Conservation (phyloP, 75 land plant genomes). For the Larix kaempferi region DNA sequence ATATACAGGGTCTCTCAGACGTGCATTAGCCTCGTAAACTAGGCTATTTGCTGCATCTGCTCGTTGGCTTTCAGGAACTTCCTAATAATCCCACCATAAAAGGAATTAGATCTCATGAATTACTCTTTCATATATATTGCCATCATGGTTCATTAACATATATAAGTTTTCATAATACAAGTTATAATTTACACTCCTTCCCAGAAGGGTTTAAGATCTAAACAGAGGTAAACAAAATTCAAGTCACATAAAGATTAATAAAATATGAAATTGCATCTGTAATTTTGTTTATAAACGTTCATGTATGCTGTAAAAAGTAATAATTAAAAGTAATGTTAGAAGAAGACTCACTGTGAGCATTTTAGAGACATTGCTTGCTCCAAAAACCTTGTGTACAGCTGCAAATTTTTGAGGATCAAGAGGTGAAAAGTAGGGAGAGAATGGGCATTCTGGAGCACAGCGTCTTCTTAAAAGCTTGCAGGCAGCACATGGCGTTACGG, state of each 20-base stretch:
- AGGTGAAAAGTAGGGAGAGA: slow-evolving; percentile 27
- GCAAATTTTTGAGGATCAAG: slow-evolving; percentile 26
- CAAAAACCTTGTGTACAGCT: slow-evolving; percentile 24
- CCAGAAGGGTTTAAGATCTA: no score
- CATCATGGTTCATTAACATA: no score
- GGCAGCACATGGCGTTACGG: slow-evolving; percentile 22
- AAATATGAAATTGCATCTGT: no score
- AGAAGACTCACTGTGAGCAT: slow-evolving; percentile 19
- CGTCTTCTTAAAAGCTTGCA: slow-evolving; percentile 27
- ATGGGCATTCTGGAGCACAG: slow-evolving; percentile 26
- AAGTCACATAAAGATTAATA: no score
- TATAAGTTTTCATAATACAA: no score
- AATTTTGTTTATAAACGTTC: no score
- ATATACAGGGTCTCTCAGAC: slow-evolving; percentile 22
- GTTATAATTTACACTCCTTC: background rate
- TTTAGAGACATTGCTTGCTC: slow-evolving; percentile 31
- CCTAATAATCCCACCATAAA: background rate
- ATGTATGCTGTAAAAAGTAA: no score
- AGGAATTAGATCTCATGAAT: no score
- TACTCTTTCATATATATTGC: no score
- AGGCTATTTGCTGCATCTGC: slow-evolving; percentile 30
- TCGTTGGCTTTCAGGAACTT: slow-evolving; percentile 17
- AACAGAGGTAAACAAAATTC: no score
- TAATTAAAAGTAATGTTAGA: no score
- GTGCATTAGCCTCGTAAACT: slow-evolving; percentile 26